Base-by-base conservation (phyloP, 2,329 filamentous ascomycete species). In the Microdochium trichocladiopsis region DNA sequence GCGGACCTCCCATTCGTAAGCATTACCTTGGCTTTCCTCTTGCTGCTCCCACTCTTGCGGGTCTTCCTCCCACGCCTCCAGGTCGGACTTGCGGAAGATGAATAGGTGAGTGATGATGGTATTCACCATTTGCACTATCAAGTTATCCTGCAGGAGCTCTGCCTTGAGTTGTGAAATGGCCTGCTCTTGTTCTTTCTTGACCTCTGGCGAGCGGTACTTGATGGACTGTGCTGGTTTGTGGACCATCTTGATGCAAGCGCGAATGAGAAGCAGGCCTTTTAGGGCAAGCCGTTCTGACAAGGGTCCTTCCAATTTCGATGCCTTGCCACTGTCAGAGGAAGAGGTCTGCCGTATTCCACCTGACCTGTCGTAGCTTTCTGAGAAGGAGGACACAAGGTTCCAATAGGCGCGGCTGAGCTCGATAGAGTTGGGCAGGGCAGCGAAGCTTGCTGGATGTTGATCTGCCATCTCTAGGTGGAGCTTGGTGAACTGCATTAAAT, bases 11-110 rank as follows among this genome's bases (percentile, higher is more conserved):
- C 92, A 96, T 63, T 97, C 91, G 79, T 88, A 97, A 1, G 88
- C 89, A 59, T 90, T 88, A 33, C 88, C 85, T 54, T 89, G 83
- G 55, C 86, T 88, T 62, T 95, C 90, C 72, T 96, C 91, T 61
- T 87, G 84, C 57, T 88, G 86, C 67, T 96, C 93, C 92, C 94
- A 99, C 51, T 95, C 91, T 66, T 99, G 90, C 0, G 93, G 90
- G 53, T 96, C 91, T 63, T 95, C 87, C 64, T 95, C 87, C 94
- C 94, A 99, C 53, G 90, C 87, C 56, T 90, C 84, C 1, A 97
- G 79, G 67, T 99, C 94, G 50, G 84, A 83, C 54, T 87, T 82
- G 31, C 90, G 83, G 67, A 97, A 94, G 36, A 94, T 80, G 65
- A 99, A 94, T 59, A 96, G 90, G 60, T 87, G 86, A 1, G 88